phyloP scores from a whole-genome alignment of 2,329 filamentous ascomycete genomes.

The Periconia sp. region DNA sequence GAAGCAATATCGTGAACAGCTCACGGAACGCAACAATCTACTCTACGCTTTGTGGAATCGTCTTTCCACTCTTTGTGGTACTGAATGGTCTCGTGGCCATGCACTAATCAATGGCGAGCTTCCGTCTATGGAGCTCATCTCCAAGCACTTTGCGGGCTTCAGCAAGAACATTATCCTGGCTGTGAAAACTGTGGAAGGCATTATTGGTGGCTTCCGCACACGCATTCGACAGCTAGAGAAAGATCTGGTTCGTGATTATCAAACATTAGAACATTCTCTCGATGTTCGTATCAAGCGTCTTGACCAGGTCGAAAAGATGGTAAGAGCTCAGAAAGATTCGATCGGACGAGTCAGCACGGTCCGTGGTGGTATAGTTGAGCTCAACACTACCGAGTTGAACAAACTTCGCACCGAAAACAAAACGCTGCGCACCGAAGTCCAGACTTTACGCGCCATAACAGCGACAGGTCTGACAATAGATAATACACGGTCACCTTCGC shows the following conservation, averaged over 20 bases:
- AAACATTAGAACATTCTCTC: constrained; percentile 77
- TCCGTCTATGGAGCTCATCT: constrained; percentile 82
- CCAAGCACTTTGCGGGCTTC: constrained; percentile 83
- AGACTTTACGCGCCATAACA: constrained; percentile 61
- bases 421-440: constrained; percentile 61
- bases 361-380: constrained; percentile 43
- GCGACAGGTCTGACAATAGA: constrained; percentile 26
- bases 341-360: constrained; percentile 42
- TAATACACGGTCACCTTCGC: constrained; percentile 27
- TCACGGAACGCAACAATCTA: constrained; percentile 85
- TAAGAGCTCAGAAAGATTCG: constrained; percentile 49
- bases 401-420: constrained; percentile 64
- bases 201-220: constrained; percentile 75
- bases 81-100: constrained; percentile 89
- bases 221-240: constrained; percentile 85
- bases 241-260: constrained; percentile 88
- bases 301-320: constrained; percentile 79
- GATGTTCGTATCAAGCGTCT: constrained; percentile 81
- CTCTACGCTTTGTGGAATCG: constrained; percentile 89
- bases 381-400: constrained; percentile 55
- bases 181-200: constrained; percentile 81
- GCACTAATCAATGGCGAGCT: constrained; percentile 85
- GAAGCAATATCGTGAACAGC: constrained; percentile 78
- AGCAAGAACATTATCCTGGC: constrained; percentile 86
- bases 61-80: constrained; percentile 80